Conservation (phyloP, 495 filamentous ascomycete genomes). For the Coniosporium apollinis region DNA sequence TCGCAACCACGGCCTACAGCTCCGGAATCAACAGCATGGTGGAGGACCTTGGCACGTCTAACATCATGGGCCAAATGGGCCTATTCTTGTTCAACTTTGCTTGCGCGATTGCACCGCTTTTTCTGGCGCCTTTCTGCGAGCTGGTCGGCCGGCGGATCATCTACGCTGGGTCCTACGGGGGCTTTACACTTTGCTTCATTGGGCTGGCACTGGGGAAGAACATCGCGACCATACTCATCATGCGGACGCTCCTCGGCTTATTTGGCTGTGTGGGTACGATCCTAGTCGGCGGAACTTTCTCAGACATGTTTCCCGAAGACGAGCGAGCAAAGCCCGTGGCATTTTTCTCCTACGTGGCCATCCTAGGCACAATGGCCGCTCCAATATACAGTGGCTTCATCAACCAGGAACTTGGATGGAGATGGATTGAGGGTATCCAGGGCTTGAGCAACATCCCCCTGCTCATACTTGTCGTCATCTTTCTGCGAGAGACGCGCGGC, state of each 20-base stretch:
- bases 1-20: constrained; percentile 32
- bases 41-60: constrained; percentile 22
- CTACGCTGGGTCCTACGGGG: constrained; percentile 25
- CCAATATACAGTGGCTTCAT: constrained; percentile 11
- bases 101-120: constrained; percentile 23
- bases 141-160: constrained; percentile 26
- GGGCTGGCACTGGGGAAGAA: constrained; percentile 21
- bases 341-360: constrained; percentile 10
- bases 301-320: constrained; percentile 5
- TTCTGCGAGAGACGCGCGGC: constrained; percentile 21
- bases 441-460: constrained; percentile 9
- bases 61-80: constrained; percentile 25
- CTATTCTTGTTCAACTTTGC: constrained; percentile 26
- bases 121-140: constrained; percentile 31
- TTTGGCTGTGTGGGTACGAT: constrained; percentile 11
- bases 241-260: constrained; percentile 11
- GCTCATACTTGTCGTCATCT: constrained; percentile 15
- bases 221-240: constrained; percentile 18
- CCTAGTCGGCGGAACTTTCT: constrained; percentile 10
- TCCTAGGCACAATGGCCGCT: constrained; percentile 10
- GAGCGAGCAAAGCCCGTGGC: constrained; percentile 8
- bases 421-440: constrained; percentile 11
- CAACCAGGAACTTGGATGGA: constrained; percentile 7
- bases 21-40: constrained; percentile 27
- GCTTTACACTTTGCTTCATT: constrained; percentile 29